These are phyloP conservation scores for Neonectria neomacrospora DNA, from an alignment of 2,329 filamentous ascomycete genomes.

Conservation along the genomic window DNA sequence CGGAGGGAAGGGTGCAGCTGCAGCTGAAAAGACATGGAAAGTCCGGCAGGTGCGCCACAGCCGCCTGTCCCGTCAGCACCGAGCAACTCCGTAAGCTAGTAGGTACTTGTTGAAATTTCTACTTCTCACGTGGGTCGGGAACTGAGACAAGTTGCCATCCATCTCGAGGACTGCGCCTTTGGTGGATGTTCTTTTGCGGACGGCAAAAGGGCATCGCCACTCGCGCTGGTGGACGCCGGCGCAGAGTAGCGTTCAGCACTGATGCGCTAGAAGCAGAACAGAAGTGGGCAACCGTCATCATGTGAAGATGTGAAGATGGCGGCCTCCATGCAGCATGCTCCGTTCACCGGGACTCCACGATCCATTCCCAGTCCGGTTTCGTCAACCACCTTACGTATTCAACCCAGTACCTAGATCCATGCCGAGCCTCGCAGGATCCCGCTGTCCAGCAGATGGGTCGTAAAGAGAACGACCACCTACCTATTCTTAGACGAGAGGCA, in stretches of 20 bases:
- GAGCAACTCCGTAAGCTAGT: neutral
- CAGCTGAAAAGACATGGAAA: neutral
- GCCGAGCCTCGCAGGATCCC: slow-evolving; percentile 30
- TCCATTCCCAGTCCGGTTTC: slow-evolving; percentile 8
- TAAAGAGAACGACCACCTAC: slow-evolving; percentile 27
- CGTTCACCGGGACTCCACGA: slow-evolving; percentile 3
- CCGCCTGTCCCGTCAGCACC: slow-evolving; percentile 6
- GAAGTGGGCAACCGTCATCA: slow-evolving; percentile 4
- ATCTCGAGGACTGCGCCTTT: slow-evolving; percentile 40
- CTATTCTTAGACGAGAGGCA: slow-evolving; percentile 46
- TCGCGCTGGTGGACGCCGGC: neutral
- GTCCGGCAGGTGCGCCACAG: slow-evolving; percentile 18
- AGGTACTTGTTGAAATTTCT: slow-evolving; percentile 15
- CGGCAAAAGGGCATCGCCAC: slow-evolving; percentile 32
- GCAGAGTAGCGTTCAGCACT: slow-evolving; percentile 1
- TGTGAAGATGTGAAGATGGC: slow-evolving; percentile 13
- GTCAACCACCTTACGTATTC: neutral
- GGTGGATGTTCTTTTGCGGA: slow-evolving; percentile 27
- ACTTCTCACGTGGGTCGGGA: slow-evolving; percentile 35
- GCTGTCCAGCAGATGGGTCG: slow-evolving; percentile 5
- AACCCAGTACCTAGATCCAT: neutral
- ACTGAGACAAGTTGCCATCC: slow-evolving; percentile 44
- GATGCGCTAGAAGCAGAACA: slow-evolving; percentile 19
- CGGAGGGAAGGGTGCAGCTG: neutral
- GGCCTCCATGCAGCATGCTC: slow-evolving; percentile 21